Percentiles rank a stretch among this genome's conserved stretches.
Evolutionary conservation across 805 yeast species (phyloP).

Genomic region (Yamadazyma scolyti): DNA sequence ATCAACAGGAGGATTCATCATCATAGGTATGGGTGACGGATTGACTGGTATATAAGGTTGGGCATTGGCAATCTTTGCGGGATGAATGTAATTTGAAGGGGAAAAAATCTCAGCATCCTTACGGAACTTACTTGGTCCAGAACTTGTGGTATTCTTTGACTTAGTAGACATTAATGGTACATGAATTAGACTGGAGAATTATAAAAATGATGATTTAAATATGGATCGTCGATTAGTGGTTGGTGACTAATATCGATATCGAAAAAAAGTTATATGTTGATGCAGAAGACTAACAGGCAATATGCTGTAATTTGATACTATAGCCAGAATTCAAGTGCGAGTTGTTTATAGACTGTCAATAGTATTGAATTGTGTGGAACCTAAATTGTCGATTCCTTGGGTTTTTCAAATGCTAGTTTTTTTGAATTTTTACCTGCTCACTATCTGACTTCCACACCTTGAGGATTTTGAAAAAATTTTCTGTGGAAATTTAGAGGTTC

Average conservation of each 20-base stretch:
- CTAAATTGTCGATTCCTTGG: too few relatives aligned
- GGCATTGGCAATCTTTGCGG: slow-evolving; percentile 4
- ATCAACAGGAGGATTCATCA: too few relatives aligned
- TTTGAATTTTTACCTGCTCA: not conserved
- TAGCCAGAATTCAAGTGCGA: too few relatives aligned
- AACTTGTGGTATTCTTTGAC: slow-evolving; percentile 21
- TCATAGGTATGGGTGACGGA: too few relatives aligned
- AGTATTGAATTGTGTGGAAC: too few relatives aligned
- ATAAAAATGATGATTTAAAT: not conserved
- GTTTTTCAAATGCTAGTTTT: not conserved
- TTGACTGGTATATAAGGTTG: slow-evolving; percentile 1
- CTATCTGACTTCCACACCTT: not conserved
- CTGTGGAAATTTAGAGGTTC: not conserved
- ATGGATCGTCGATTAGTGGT: not conserved
- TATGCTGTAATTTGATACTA: not conserved
- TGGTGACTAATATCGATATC: slow-evolving; percentile 1
- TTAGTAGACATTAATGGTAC: slow-evolving; percentile 15
- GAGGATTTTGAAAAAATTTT: not conserved
- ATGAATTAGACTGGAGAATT: slow-evolving; percentile 1
- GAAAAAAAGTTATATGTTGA: slow-evolving; percentile 1
- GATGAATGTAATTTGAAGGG: slow-evolving; percentile 21
- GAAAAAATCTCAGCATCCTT: slow-evolving; percentile 36
- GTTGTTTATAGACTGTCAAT: too few relatives aligned
- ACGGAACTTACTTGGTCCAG: slow-evolving; percentile 35
- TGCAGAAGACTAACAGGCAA: not conserved